These are phyloP conservation scores for Monosporozyma aquatica DNA, from an alignment of 805 yeast genomes.

Conservation along the genomic window DNA sequence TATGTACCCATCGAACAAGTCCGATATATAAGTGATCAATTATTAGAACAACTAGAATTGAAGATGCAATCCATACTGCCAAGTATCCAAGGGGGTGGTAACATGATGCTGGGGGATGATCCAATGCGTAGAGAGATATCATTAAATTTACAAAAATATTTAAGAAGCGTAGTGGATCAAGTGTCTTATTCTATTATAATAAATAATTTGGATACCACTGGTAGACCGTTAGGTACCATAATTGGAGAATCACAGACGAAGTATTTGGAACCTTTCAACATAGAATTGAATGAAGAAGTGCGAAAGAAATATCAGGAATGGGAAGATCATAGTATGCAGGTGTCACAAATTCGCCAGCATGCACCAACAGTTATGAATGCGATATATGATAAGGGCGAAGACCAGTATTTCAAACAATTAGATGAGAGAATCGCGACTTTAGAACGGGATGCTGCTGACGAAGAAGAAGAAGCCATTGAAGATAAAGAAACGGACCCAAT, in stretches of 20 bases:
- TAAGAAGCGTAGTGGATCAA: slow-evolving; percentile 37
- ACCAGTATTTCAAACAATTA: slow-evolving; percentile 26
- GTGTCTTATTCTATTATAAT: slow-evolving; percentile 47
- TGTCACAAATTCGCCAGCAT: slow-evolving; percentile 46
- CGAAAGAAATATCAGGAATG: slow-evolving; percentile 48
- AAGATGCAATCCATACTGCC: slow-evolving; percentile 17
- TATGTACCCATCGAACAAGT: slow-evolving; percentile 23
- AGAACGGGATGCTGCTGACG: no score
- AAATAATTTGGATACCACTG: slow-evolving; percentile 41
- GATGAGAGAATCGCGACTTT: slow-evolving; percentile 10
- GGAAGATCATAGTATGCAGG: slow-evolving; percentile 51
- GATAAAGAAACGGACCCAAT: neutral
- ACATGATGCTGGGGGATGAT: slow-evolving; percentile 11
- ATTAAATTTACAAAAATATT: slow-evolving; percentile 18
- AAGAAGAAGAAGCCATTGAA: neutral
- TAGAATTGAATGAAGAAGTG: slow-evolving; percentile 49
- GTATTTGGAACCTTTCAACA: slow-evolving; percentile 61
- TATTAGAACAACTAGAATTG: slow-evolving; percentile 19
- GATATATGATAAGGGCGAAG: slow-evolving; percentile 24
- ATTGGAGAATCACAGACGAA: slow-evolving; percentile 15
- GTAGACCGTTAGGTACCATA: slow-evolving; percentile 16
- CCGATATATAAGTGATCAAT: slow-evolving; percentile 23
- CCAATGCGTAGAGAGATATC: slow-evolving; percentile 16
- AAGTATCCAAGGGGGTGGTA: slow-evolving; percentile 5
- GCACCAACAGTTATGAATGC: slow-evolving; percentile 39